These are phyloP conservation scores for Wickerhamomyces rabaulensis DNA, from an alignment of 805 yeast genomes.

Conservation along the genomic window DNA sequence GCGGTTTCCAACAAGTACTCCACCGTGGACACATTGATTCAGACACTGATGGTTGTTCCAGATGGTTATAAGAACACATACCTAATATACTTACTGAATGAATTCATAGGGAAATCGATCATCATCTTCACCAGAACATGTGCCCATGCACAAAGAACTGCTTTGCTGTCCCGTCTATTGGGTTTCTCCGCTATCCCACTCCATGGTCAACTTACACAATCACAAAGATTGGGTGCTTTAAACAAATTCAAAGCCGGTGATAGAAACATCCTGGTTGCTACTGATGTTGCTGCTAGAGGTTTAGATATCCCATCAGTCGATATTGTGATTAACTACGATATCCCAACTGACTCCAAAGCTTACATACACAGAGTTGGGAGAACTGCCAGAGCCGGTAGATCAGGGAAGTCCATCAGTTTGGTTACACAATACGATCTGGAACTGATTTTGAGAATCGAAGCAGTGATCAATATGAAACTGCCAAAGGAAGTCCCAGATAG, in stretches of 20 bases:
- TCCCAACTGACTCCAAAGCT: conserved; percentile 81
- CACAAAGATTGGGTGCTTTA: conserved; percentile 77
- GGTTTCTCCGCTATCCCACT: conserved; percentile 90
- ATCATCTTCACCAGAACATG: conserved; percentile 92
- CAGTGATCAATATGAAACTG: conserved; percentile 75
- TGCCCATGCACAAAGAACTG: conserved; percentile 90
- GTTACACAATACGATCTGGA: conserved; percentile 95
- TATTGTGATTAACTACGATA: conserved; percentile 70
- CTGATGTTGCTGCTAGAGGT: conserved; percentile 89
- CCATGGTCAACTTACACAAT: conserved; percentile 87
- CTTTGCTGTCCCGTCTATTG: conserved; percentile 69
- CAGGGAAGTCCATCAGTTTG: conserved; percentile 80
- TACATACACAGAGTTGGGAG: conserved; percentile 89
- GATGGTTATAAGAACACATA: conserved; percentile 90
- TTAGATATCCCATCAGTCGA: conserved; percentile 80
- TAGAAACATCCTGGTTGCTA: conserved; percentile 66
- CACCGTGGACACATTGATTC: conserved; percentile 91
- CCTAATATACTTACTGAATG: conserved; percentile 76
- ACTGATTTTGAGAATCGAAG: conserved; percentile 81
- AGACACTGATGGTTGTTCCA: conserved; percentile 84
- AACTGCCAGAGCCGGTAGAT: conserved; percentile 90
- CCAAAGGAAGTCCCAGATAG: conserved; percentile 80
- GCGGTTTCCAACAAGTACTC: conserved; percentile 86
- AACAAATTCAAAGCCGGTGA: conserved; percentile 74
- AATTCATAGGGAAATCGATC: conserved; percentile 75